A percentile compares a stretch with the other conserved stretches of the same genome.
These are phyloP conservation scores for Cercospora canescens DNA, from an alignment of 2,329 filamentous ascomycete genomes.

Conservation along the genomic window DNA sequence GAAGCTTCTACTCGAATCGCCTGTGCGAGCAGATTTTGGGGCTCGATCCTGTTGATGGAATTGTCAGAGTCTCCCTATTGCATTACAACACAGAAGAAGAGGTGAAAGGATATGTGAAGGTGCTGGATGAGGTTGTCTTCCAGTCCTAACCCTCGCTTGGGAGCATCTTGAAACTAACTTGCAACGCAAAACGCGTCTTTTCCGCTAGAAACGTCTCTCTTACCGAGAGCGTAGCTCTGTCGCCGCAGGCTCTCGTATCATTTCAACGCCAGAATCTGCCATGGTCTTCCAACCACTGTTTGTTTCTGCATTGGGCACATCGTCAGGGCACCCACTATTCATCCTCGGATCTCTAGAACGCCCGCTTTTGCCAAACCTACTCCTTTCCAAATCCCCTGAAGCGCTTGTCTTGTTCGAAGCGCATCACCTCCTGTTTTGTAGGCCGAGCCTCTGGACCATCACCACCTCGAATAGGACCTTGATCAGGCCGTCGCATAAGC, in stretches of 20 bases:
- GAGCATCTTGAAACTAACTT: neutral
- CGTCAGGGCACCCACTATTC: no score
- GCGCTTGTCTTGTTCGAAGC: conserved; percentile 27
- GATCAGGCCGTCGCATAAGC: conserved; percentile 44
- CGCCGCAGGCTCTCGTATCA: neutral
- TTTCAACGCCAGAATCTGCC: neutral
- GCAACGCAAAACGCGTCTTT: neutral
- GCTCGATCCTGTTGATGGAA: conserved; percentile 58
- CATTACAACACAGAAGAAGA: conserved; percentile 64
- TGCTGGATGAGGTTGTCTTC: conserved; percentile 50
- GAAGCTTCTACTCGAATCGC: conserved; percentile 68
- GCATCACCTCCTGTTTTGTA: conserved; percentile 42
- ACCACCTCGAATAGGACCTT: conserved; percentile 49
- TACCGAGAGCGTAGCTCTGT: neutral
- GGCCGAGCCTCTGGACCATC: conserved; percentile 44
- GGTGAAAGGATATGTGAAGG: conserved; percentile 53
- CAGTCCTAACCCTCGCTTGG: neutral
- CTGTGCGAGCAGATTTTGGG: conserved; percentile 61
- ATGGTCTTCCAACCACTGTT: no score
- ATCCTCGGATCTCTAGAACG: no score
- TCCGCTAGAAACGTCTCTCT: neutral
- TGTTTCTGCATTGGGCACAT: no score
- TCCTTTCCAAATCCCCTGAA: conserved; percentile 15
- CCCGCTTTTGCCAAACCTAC: neutral
- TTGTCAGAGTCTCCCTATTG: conserved; percentile 69